These are phyloP conservation scores for Tolypocladium capitatum DNA, from an alignment of 2,329 filamentous ascomycete species.

Conservation along the genomic window DNA sequence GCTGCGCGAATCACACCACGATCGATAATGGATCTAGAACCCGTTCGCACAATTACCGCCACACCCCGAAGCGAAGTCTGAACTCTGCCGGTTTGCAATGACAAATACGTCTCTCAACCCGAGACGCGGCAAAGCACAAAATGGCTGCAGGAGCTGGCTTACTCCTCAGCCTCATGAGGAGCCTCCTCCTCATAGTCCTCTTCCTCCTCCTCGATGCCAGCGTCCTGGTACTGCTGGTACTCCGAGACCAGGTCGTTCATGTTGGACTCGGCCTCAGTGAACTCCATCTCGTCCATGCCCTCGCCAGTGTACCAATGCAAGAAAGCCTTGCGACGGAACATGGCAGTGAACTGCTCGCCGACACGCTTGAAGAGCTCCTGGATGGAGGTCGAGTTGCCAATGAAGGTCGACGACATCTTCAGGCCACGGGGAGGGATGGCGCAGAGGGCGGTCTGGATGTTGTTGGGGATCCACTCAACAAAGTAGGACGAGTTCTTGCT, in stretches of 20 bases:
- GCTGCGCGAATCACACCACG: not conserved
- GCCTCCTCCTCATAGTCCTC: constrained; percentile 88
- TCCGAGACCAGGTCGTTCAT: constrained; percentile 99
- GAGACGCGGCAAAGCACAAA: not conserved
- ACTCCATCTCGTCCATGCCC: constrained; percentile 99
- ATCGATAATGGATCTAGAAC: constrained; percentile 5
- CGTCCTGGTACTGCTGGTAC: constrained; percentile 99
- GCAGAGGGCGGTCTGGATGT: constrained; percentile 98
- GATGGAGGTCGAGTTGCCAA: constrained; percentile 98
- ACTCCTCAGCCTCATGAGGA: constrained; percentile 57
- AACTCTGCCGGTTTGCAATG: constrained; percentile 10
- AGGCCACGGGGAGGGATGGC: constrained; percentile 95
- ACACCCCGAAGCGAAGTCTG: constrained; percentile 19
- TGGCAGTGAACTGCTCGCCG: constrained; percentile 98
- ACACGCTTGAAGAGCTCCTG: constrained; percentile 99
- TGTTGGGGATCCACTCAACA: constrained; percentile 99
- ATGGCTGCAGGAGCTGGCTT: constrained; percentile 3
- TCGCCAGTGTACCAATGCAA: constrained; percentile 99
- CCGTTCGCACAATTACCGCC: constrained; percentile 5
- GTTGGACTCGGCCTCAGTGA: constrained; percentile 99
- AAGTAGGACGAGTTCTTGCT: constrained; percentile 99
- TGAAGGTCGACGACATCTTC: constrained; percentile 98
- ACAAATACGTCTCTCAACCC: not conserved
- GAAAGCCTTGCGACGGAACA: constrained; percentile 99
- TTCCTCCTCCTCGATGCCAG: constrained; percentile 91